Evolutionary conservation across 495 filamentous ascomycete species (phyloP), one percentile per base, ranked within the genome.

Genomic region (Penicillium maclennaniae): DNA sequence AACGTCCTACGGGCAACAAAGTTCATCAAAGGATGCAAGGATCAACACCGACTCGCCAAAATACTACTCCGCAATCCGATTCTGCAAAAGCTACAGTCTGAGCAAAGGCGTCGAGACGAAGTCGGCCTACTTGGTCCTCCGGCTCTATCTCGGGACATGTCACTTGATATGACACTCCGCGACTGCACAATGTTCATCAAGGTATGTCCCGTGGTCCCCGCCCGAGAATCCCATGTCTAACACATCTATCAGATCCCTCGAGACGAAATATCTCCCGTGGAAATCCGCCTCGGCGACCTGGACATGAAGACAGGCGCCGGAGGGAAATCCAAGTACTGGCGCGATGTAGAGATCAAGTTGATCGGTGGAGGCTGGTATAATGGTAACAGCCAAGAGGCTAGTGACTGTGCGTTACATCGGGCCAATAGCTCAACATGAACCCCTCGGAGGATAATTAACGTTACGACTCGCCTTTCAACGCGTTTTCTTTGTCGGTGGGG

Each of bases 121-220:
- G 75, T 78, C 8, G 75, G 75, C 0, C 45, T 75, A 37, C 50
- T 61, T 34, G 74, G 74, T 3, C 71, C 67, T 4, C 48, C 59
- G 12, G 37, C 59, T 4, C 55, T 60, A 25, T 72, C 71, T 43
- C 49, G 49, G 39, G 71, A 66, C 41, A 68, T 68, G 43, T 75
- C 69, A 1, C 59, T 79, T 19, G 88, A 89, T 15, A 97, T 96
- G 92, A 95, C 92, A 20, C 58, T 97, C 45, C 72, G 92, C 44
- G 92, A 98, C 69, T 92, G 91, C 66, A 91, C 88, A 0, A 77
- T 93, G 53, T 97, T 87, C 65, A 65, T 95, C 43, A 83, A 81
- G 71, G 78, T 89, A 58, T 70, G 71, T 47, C 27, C 8, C 17
- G 9, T 12, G 31, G 40, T 44, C 25, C 34, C 16, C 23, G 5